Conservation (phyloP, 2,329 filamentous ascomycete species). For the Colletotrichum cordylinicola region DNA sequence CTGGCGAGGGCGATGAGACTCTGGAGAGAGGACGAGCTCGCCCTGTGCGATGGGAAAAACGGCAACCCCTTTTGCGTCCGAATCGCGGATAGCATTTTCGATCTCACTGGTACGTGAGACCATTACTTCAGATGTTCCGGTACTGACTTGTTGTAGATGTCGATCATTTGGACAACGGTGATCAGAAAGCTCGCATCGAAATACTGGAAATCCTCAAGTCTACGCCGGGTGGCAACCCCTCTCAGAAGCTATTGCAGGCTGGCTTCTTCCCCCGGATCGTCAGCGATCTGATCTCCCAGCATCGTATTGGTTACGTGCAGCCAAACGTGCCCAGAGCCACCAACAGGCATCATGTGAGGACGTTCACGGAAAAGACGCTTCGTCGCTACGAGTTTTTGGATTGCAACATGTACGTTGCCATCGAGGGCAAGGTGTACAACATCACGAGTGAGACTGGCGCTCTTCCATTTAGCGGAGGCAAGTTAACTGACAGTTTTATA, state of each 20-base stretch:
- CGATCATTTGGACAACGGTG: background rate
- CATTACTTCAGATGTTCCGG: no score
- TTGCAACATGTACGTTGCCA: slow-evolving; percentile 1
- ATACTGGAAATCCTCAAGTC: background rate
- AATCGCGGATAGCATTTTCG: background rate
- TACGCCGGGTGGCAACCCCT: slow-evolving; percentile 1
- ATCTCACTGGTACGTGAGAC: slow-evolving; percentile 15
- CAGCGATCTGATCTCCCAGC: background rate
- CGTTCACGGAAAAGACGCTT: background rate
- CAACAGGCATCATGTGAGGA: background rate
- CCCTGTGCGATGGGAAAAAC: background rate
- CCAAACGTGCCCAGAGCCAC: background rate
- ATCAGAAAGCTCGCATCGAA: background rate
- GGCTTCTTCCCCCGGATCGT: background rate
- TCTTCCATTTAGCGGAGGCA: accelerated
- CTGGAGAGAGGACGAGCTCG: background rate
- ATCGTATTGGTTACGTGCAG: background rate
- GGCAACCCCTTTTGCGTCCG: background rate
- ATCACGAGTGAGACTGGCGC: slow-evolving; percentile 4
- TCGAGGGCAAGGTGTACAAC: slow-evolving; percentile 20
- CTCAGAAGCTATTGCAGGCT: background rate
- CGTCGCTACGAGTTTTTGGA: slow-evolving; percentile 1
- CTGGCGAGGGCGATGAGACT: background rate
- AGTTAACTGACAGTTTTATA: accelerated
- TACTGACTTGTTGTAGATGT: background rate